Evolutionary conservation across 495 filamentous ascomycete species (phyloP), one percentile per base, ranked within the genome.

Genomic region (Annulohypoxylon bovei): DNA sequence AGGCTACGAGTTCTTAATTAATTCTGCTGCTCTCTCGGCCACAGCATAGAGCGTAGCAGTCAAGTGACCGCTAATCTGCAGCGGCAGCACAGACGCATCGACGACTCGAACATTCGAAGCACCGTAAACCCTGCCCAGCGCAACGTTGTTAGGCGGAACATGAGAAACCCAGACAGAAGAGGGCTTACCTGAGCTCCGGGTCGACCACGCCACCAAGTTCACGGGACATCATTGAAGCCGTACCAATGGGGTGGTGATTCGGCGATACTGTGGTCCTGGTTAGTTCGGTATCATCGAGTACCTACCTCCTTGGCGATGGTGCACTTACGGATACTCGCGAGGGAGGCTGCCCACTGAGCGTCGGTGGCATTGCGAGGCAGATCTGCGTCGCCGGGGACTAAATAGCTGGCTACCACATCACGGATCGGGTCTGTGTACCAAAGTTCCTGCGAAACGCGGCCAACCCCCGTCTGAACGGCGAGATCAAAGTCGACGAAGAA

Each of bases 11-110:
- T 54, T 75, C 59, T 75, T 75, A 20, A 88, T 86, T 23, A 88
- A 39, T 70, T 85, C 83, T 16, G 84, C 83, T 14, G 80, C 86
- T 62, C 81, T 83, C 76, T 88, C 86, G 12, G 84, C 85, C 54
- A 88, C 76, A 8, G 83, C 85, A 67, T 86, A 88, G 18, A 87
- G 78, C 12, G 81, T 83, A 11, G 76, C 77, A 8, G 80, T 75
- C 42, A 82, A 76, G 71, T 88, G 83, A 5, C 80, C 82, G 40
- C 80, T 80, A 1, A 83, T 71, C 44, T 81, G 80, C 27, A 82
- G 72, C 6, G 86, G 84, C 30, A 88, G 68, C 12, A 88, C 73
- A 46, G 80, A 82, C 0, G 83, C 84, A 75, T 88, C 87, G 0
- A 86, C 85, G 1, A 90, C 85, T 8, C 82, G 78, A 40, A 80